phyloP scores from a whole-genome alignment of 2,329 filamentous ascomycete species.

The Aspergillus sp. region DNA sequence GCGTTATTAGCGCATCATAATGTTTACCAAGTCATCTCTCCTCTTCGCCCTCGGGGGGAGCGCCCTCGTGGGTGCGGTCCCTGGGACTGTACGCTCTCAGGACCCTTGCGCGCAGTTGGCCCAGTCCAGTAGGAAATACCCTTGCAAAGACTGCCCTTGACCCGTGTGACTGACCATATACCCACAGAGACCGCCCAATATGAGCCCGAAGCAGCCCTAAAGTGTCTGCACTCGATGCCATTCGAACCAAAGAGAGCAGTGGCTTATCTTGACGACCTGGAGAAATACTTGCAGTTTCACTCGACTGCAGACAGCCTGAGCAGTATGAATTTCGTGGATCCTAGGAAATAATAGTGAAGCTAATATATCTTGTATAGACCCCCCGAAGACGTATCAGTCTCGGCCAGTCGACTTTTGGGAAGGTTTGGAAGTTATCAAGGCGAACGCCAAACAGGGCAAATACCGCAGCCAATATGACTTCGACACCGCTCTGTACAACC shows the following conservation, averaged over 20 bases:
- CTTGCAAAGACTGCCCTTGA: too few species aligned
- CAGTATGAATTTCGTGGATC: background rate
- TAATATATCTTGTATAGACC: background rate
- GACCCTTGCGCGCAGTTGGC: too few species aligned
- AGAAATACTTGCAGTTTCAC: background rate
- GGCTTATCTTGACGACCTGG: background rate
- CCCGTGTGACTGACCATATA: too few species aligned
- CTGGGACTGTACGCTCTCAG: too few species aligned
- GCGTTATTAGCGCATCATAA: too few species aligned
- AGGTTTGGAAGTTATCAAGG: background rate
- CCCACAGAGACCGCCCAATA: too few species aligned
- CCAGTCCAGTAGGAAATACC: too few species aligned
- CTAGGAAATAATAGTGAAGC: background rate
- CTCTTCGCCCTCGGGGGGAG: too few species aligned
- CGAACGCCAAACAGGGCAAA: background rate
- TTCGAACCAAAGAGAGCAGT: background rate
- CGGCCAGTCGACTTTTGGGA: background rate
- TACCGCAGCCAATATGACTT: background rate
- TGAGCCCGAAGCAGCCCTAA: slow-evolving; percentile 8
- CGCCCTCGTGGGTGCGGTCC: too few species aligned
- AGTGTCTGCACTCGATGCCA: background rate
- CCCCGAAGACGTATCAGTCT: background rate
- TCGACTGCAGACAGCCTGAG: background rate
- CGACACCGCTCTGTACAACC: background rate
- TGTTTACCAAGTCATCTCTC: too few species aligned